Conservation (phyloP, 768 basidiomycete genomes). For the Pluteus cervinus region DNA sequence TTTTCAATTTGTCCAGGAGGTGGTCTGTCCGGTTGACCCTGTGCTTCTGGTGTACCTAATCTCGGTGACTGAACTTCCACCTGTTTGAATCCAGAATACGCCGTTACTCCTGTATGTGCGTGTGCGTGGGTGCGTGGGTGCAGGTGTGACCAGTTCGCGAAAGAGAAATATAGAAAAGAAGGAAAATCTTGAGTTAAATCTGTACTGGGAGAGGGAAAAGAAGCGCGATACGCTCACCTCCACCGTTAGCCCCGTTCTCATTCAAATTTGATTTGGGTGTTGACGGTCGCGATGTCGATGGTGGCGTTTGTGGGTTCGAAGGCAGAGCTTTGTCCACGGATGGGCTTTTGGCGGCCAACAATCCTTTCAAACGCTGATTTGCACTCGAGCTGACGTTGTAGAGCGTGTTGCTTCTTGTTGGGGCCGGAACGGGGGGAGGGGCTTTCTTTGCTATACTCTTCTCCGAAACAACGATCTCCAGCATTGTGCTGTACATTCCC, state of each 20-base stretch:
- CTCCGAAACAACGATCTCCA: constrained; percentile 82
- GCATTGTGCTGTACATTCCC: constrained; percentile 64
- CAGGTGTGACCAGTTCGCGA: no score
- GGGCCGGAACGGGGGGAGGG: constrained; percentile 16
- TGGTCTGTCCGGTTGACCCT: no score
- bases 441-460: constrained; percentile 40
- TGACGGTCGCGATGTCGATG: constrained; percentile 17
- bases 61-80: no score
- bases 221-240: no score
- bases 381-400: constrained; percentile 22
- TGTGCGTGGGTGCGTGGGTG: no score
- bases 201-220: no score
- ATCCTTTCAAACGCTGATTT: constrained; percentile 43
- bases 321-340: constrained; percentile 31
- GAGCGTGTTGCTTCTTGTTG: constrained; percentile 29
- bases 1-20: no score
- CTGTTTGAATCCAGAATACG: no score
- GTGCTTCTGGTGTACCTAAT: no score
- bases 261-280: constrained; percentile 12
- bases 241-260: constrained; percentile 9
- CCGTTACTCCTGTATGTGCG: no score
- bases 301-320: constrained; percentile 19
- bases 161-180: no score
- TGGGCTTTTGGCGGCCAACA: constrained; percentile 33
- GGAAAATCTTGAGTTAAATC: no score